These are phyloP conservation scores for Lotus japonicus DNA, from an alignment of 306 rosid genomes.

Conservation along the genomic window DNA sequence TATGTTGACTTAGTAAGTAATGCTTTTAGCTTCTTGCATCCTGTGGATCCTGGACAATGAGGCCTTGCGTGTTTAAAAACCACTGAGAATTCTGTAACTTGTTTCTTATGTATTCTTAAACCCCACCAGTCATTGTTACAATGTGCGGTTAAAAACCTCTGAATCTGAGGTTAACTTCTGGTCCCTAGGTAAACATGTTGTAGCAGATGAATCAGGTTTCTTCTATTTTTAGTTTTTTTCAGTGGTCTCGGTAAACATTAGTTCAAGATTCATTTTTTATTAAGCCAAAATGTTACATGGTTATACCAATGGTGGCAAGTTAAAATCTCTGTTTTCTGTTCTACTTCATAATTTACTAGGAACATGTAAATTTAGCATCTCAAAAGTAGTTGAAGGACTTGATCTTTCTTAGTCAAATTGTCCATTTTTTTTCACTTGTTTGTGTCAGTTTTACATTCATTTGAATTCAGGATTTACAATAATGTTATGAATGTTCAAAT, in stretches of 20 bases:
- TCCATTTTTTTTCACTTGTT: background rate
- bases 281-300: background rate
- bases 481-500: slow-evolving; percentile 1
- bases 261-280: background rate
- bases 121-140: no score
- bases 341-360: background rate
- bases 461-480: slow-evolving; percentile 8
- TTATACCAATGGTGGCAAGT: background rate
- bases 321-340: background rate
- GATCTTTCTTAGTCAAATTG: background rate
- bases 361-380: background rate
- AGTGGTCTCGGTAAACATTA: background rate
- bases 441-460: slow-evolving; percentile 5
- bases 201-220: background rate
- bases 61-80: background rate
- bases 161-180: no score
- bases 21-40: slow-evolving; percentile 1
- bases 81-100: background rate
- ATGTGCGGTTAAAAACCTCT: no score
- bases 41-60: slow-evolving; percentile 6
- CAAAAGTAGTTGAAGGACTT: background rate
- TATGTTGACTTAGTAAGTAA: slow-evolving; percentile 20
- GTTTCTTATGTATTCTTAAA: background rate
- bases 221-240: background rate
- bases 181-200: background rate